phyloP scores from a whole-genome alignment of 1,284 basidiomycete genomes.

The Cryptococcus floricola region DNA sequence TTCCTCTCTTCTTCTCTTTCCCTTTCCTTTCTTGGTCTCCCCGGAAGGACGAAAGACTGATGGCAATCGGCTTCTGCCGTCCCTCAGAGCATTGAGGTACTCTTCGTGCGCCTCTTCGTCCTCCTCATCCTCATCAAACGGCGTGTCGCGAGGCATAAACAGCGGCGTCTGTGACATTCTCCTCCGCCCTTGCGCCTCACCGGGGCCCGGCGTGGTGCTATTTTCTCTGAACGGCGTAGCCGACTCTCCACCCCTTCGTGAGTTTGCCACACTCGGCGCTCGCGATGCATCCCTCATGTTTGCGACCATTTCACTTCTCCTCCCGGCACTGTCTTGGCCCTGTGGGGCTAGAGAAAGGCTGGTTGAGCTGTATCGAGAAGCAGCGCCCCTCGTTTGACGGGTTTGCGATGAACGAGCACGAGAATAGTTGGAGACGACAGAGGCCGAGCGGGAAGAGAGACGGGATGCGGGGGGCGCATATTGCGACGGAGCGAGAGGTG shows the following conservation, averaged over 20 bases:
- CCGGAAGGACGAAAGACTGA: conserved; percentile 28
- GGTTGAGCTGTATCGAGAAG: conserved; percentile 31
- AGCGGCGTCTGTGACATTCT: conserved; percentile 29
- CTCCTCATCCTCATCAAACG: conserved; percentile 44
- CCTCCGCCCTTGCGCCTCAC: conserved; percentile 7
- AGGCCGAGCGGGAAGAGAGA: conserved; percentile 38
- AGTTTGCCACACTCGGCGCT: conserved; percentile 30
- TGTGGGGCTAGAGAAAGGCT: conserved; percentile 24
- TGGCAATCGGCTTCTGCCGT: conserved; percentile 39
- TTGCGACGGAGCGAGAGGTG: conserved; percentile 34
- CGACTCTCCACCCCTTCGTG: conserved; percentile 21
- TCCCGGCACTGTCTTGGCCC: too few relatives aligned
- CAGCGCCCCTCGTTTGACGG: conserved; percentile 7
- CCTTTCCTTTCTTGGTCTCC: conserved; percentile 25
- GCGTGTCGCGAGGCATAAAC: conserved; percentile 41
- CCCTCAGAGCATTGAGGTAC: conserved; percentile 34
- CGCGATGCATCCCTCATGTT: conserved; percentile 44
- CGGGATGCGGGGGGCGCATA: conserved; percentile 46
- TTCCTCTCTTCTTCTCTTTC: neutral
- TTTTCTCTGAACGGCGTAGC: conserved; percentile 20
- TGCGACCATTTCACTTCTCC: conserved; percentile 3
- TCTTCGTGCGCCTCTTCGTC: conserved; percentile 45
- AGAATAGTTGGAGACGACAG: conserved; percentile 26
- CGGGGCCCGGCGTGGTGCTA: conserved; percentile 24
- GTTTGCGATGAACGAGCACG: conserved; percentile 28